Evolutionary conservation across 305 asterid species (phyloP), one percentile per base, ranked within the genome.

Genomic region (Fraxinus nigra): DNA sequence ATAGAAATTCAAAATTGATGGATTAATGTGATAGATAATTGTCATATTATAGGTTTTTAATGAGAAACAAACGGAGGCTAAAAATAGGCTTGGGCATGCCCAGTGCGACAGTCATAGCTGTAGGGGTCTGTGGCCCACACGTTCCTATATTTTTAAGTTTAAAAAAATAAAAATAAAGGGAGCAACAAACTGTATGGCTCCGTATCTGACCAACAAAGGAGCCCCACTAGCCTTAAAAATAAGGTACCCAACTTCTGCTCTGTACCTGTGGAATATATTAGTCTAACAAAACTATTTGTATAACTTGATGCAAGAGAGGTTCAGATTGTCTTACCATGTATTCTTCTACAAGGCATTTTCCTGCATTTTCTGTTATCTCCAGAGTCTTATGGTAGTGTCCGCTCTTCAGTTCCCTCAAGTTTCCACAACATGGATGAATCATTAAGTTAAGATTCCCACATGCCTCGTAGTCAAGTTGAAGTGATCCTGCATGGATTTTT

Each of bases 281-380:
- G 9, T 10, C 34, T 26, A 63, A 11, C n/a, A 8, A 63, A 63
- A 63, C 2, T 18, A 63, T 24, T 63, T 10, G 7, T 63, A 24
- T 5, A 67, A 67, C 37, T 67, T 67, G 40, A 48, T 30, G 43
- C 32, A 67, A 33, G 38, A 34, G 38, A 32, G 24, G 46, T 30
- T 8, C 7, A 13, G 24, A 22, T 38, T 4, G 8, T 37, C 90
- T 86, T 88, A 94, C 98, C 95, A 86, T 80, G 85, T 92, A 92
- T 63, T 92, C 97, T 77, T 94, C 92, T 30, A 87, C 80, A 75
- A 94, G 95, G 77, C 93, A 91, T 87, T 87, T 86, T 83, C 92
- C 94, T 73, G 95, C 95, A 61, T 79, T 78, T 80, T 86, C 88
- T 78, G 94, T 90, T 83, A 94, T 91, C 80, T 91, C 95, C n/a